Evolutionary conservation across 208 protist species (phyloP).

Genomic region (Leishmania lainsoni): DNA sequence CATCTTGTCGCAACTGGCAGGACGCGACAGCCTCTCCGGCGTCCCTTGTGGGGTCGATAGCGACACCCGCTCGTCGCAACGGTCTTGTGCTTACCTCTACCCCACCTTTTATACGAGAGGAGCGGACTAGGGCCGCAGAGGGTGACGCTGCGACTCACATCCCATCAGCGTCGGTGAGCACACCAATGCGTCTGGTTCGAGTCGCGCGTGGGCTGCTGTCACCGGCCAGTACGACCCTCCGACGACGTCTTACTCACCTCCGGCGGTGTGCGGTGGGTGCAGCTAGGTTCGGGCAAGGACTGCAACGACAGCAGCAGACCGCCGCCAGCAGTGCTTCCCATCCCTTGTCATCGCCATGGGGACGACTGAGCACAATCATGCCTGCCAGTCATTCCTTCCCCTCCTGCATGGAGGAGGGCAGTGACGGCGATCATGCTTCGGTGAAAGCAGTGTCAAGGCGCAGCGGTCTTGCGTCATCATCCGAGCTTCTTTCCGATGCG

Average conservation of each 20-base stretch:
- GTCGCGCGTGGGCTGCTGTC: slow-evolving; percentile 21
- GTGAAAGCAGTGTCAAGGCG: background rate
- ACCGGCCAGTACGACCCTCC: slow-evolving; percentile 24
- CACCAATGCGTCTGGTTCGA: slow-evolving; percentile 18
- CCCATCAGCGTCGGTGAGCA: slow-evolving; percentile 4
- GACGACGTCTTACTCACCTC: slow-evolving; percentile 54
- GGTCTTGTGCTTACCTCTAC: slow-evolving; percentile 41
- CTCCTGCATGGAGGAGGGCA: background rate
- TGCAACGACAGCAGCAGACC: background rate
- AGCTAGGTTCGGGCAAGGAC: background rate
- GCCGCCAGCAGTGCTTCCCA: background rate
- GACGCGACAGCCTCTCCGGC: background rate
- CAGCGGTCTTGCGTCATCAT: background rate
- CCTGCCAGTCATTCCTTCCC: slow-evolving; percentile 6
- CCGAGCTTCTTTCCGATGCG: background rate
- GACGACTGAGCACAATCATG: slow-evolving; percentile 24
- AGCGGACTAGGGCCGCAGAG: background rate
- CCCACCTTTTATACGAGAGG: slow-evolving; percentile 37
- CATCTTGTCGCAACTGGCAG: background rate
- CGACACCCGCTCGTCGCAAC: slow-evolving; percentile 26
- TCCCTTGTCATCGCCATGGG: slow-evolving; percentile 9
- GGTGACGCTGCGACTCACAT: background rate
- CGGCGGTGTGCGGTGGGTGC: slow-evolving; percentile 38
- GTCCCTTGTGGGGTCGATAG: background rate
- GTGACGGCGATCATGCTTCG: background rate